A percentile compares a stretch with the other conserved stretches of the same genome.
Evolutionary conservation across 208 protist species (phyloP).

Genomic region (Crithidia expoeki): DNA sequence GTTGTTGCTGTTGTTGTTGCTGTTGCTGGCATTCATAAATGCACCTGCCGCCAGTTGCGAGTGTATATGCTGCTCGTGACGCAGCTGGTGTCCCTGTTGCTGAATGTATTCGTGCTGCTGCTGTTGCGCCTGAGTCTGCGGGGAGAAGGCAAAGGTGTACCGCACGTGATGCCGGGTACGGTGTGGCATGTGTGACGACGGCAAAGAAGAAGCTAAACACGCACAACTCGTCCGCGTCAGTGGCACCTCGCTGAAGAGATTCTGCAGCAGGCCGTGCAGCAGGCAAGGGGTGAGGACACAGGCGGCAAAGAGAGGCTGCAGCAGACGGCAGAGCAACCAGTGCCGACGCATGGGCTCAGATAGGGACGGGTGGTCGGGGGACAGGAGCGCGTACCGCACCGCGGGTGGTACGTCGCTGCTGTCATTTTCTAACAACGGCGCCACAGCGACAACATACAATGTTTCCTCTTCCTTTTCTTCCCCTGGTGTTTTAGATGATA

Average conservation of each 20-base stretch:
- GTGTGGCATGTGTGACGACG: neutral
- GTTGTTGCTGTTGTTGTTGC: neutral
- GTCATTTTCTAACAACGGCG: neutral
- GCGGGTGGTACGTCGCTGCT: neutral
- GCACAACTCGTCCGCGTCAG: neutral
- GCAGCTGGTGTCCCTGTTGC: neutral
- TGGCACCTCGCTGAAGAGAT: conserved; percentile 14
- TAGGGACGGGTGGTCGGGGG: neutral
- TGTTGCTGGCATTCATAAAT: neutral
- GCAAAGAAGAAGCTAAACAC: neutral
- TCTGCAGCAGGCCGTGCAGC: conserved; percentile 15
- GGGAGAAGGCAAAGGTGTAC: conserved; percentile 31
- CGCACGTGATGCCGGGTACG: conserved; percentile 13
- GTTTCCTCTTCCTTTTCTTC: neutral
- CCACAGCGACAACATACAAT: neutral
- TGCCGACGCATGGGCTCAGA: conserved; percentile 17
- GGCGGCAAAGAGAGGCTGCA: conserved; percentile 29
- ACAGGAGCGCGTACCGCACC: neutral
- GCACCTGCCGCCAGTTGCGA: conserved; percentile 7
- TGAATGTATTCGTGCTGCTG: conserved; percentile 6
- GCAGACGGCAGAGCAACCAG: conserved; percentile 28
- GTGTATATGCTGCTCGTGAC: neutral
- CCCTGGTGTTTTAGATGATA: neutral
- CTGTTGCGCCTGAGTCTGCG: conserved; percentile 4
- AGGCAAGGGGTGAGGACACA: conserved; percentile 15